phyloP scores from a whole-genome alignment of 345 rosid species.

The Eucalyptus curtisii region DNA sequence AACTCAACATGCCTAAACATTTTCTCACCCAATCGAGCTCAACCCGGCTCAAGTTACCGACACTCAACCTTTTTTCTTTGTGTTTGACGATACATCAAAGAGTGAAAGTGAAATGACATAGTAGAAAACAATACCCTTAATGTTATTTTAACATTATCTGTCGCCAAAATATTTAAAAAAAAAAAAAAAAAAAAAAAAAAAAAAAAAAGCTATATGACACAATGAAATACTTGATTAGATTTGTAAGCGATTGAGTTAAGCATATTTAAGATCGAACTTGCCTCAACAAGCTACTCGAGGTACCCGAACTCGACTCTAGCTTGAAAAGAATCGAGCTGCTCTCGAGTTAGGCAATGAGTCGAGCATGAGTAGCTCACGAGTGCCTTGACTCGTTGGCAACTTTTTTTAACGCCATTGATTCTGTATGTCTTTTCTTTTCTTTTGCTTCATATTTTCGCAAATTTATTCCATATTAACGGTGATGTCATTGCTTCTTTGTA shows the following conservation, averaged over 20 bases:
- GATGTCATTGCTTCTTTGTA: neutral
- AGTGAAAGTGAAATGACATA: neutral
- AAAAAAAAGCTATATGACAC: neutral
- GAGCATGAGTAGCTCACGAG: neutral
- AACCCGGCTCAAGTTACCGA: neutral
- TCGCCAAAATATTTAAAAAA: neutral
- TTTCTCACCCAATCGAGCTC: neutral
- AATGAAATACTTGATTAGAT: neutral
- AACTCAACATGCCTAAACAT: neutral
- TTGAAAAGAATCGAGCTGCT: neutral
- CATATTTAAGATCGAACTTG: neutral
- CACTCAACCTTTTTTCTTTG: neutral
- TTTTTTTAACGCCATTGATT: neutral
- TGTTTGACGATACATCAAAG: neutral
- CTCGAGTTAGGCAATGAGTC: neutral
- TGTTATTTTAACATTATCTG: neutral
- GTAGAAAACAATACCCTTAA: neutral
- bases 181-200: neutral
- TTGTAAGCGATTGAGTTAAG: neutral
- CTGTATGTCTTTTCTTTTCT: neutral
- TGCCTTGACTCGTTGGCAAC: neutral
- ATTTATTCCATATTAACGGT: neutral
- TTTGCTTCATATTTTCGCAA: neutral
- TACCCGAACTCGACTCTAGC: neutral
- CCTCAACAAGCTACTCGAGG: neutral